Conservation (phyloP, 768 basidiomycete genomes). For the Coprinopsis cinerea region DNA sequence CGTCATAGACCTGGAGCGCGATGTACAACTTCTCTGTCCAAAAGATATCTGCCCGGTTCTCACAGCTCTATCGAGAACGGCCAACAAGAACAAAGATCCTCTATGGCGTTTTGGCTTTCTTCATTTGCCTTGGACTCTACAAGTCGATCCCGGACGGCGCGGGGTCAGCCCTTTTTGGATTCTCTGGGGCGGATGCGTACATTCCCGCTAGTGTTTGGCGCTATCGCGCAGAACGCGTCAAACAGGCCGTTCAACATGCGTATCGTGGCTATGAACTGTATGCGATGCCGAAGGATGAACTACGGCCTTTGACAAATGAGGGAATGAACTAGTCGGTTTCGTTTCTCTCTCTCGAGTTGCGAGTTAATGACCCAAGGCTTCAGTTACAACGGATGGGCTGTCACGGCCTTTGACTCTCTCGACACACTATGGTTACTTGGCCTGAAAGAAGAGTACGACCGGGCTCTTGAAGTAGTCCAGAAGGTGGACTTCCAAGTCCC, state of each 20-base stretch:
- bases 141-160: constrained; percentile 12
- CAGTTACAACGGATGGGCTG: constrained; percentile 80
- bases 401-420: constrained; percentile 74
- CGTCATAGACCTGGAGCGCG: background rate
- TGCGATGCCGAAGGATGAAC: constrained; percentile 60
- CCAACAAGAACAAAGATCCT: constrained; percentile 24
- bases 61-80: constrained; percentile 17
- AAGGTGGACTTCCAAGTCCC: constrained; percentile 44
- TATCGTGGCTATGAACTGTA: constrained; percentile 59
- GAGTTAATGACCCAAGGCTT: background rate
- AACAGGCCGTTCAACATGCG: constrained; percentile 58
- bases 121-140: constrained; percentile 24
- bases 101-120: constrained; percentile 22
- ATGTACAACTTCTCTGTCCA: constrained; percentile 1
- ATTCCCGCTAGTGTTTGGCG: constrained; percentile 39
- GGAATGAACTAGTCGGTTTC: constrained; percentile 45
- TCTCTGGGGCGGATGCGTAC: constrained; percentile 12
- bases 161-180: constrained; percentile 8
- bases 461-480: constrained; percentile 51
- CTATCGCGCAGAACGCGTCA: constrained; percentile 49
- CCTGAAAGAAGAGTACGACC: constrained; percentile 60
- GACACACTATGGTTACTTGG: constrained; percentile 86
- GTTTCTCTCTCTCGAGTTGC: background rate
- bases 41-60: constrained; percentile 8
- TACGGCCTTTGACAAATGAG: constrained; percentile 45